Evolutionary conservation across 2,329 filamentous ascomycete species (phyloP), one percentile per base, ranked within the genome.

Genomic region (Stylonectria norvegica): DNA sequence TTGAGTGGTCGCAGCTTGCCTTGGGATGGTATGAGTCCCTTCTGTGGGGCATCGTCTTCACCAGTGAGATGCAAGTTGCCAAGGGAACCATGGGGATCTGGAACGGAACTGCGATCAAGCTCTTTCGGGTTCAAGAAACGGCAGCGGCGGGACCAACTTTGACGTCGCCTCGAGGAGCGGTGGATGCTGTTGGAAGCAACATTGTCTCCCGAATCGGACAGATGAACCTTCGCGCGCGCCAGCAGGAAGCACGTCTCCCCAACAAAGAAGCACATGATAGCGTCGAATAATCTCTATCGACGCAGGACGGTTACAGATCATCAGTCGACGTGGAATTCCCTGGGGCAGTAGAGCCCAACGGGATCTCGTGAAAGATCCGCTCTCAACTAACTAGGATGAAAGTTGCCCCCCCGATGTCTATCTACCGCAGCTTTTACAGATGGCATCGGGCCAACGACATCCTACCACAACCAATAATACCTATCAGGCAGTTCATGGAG

Each of bases 1-100:
- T 97, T 57, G 89, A 95, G 66, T 97, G 91, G 91, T 91, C 89
- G 3, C 83, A 87, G 1, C 72, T 95, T 22, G 86, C 88, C 0
- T 73, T 97, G 36, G 91, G 90, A 34, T 97, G 93, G 93, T 96
- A 97, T 63, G 89, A 96, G 64, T 91, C 88, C 5, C 73, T 97
- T 10, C 73, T 98, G 8, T 98, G 93, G 93, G 84, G 89, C 12
- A 87, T 96, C 54, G 81, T 96, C 38, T 97, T 96, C 62, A 83
- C 86, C 19, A 84, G 83, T 55, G 93, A 98, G 68, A 88, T 95
- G 82, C 81, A 89, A 42, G 80, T 91, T 19, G 80, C 85, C 1
- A 90, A 85, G 59, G 90, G 90, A 20, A 90, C 87, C 2, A 87
- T 90, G 20, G 91, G 93, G 6, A 83, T 96, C 2, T 98, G 93